These are phyloP conservation scores for Xylariaceae sp. DNA, from an alignment of 2,329 filamentous ascomycete genomes.

Conservation along the genomic window DNA sequence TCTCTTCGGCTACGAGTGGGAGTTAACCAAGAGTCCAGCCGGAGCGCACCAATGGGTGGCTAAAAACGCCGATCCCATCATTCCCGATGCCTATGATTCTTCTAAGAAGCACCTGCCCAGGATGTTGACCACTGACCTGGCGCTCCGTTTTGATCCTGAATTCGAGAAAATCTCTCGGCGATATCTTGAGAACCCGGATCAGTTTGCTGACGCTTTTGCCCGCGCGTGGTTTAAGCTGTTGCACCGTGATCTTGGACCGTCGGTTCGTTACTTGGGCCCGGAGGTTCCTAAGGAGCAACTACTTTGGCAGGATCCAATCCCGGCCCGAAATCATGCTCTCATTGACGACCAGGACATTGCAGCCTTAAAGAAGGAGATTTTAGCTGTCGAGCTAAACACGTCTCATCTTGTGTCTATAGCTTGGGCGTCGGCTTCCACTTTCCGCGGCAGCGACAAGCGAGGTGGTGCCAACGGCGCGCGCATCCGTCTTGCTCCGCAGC, in stretches of 20 bases:
- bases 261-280: conserved; percentile 73
- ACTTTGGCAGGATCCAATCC: conserved; percentile 79
- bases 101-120: conserved; percentile 75
- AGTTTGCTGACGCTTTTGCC: conserved; percentile 72
- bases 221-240: conserved; percentile 84
- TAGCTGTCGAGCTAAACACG: conserved; percentile 64
- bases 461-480: conserved; percentile 82
- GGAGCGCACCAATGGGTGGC: conserved; percentile 80
- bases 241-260: conserved; percentile 79
- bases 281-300: conserved; percentile 73
- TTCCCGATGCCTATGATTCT: conserved; percentile 73
- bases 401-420: conserved; percentile 69
- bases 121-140: conserved; percentile 78
- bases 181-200: conserved; percentile 71
- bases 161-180: conserved; percentile 79
- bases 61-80: conserved; percentile 68
- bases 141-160: conserved; percentile 71
- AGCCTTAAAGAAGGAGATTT: conserved; percentile 71
- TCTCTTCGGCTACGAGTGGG: conserved; percentile 80
- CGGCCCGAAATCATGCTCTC: conserved; percentile 60
- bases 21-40: conserved; percentile 74
- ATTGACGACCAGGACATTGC: conserved; percentile 68
- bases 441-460: conserved; percentile 79
- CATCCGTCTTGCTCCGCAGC: conserved; percentile 75
- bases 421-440: conserved; percentile 74